Evolutionary conservation across 441 rosid genomes (phyloP).

Genomic region (Arabidopsis hybrid): DNA sequence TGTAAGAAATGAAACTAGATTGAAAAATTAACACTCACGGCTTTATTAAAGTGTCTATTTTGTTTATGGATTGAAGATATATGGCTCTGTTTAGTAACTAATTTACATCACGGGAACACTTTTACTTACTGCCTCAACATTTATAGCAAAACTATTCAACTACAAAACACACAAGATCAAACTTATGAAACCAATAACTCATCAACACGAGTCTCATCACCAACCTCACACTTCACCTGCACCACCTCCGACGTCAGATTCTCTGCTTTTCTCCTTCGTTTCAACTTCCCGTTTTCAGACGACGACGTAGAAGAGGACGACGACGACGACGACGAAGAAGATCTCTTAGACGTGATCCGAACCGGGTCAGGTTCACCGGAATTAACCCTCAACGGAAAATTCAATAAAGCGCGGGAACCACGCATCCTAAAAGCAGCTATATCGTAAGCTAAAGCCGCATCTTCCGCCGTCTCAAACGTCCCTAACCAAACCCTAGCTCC

Average conservation of each 20-base stretch:
- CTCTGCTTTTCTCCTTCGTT: conserved; percentile 61
- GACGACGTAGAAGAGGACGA: conserved; percentile 26
- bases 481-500: conserved; percentile 98
- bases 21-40: too few relatives aligned
- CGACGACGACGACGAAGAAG: conserved; percentile 22
- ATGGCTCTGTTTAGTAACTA: not conserved
- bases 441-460: conserved; percentile 95
- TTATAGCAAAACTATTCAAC: conserved; percentile 3
- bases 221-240: conserved; percentile 39
- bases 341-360: conserved; percentile 75
- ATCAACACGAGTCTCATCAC: conserved; percentile 45
- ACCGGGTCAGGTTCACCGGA: conserved; percentile 97
- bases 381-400: conserved; percentile 84
- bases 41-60: not conserved
- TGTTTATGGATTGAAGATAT: not conserved
- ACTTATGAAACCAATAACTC: conserved; percentile 41
- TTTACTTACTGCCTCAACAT: conserved; percentile 8
- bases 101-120: conserved; percentile 20
- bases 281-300: conserved; percentile 56
- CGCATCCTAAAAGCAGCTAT: conserved; percentile 95
- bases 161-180: not conserved
- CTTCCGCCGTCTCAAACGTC: conserved; percentile 93
- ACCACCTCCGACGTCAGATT: conserved; percentile 30
- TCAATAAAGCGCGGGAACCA: conserved; percentile 87
- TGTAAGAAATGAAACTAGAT: too few relatives aligned